Evolutionary conservation across 2,329 filamentous ascomycete genomes (phyloP), one percentile per base, ranked within the genome.

Genomic region (Cryphonectria carpinicola): DNA sequence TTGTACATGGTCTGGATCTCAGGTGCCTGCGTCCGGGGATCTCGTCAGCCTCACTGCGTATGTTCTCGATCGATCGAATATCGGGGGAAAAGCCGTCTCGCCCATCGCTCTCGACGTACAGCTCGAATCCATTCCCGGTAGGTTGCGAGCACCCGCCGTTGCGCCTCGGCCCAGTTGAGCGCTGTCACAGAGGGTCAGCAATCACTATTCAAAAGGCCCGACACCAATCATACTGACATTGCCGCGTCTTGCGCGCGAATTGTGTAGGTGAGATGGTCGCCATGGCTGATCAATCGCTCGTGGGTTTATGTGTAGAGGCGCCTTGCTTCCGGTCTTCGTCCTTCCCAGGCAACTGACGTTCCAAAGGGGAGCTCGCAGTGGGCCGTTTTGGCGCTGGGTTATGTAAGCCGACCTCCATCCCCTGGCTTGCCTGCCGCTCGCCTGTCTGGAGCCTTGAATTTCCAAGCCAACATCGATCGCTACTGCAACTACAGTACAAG

Each of bases 1-100:
- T 92, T 93, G 89, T 99, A 99, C 94, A 98, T 97, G 73, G 90
- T 92, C 83, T 98, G 96, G 79, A 99, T 95, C 81, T 98, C 95
- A 73, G 96, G 95, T 56, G 94, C 94, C 96, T 99, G 80, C 43
- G 49, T 11, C 17, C 62, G 61, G 68, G n/a, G 17, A 37, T 68
- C 56, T 63, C 54, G 54, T 73, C 43, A 73, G 72, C 60, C 67
- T 28, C 11, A 8, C n/a, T n/a, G 49, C 5, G 4, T 32, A 32
- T 32, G 49, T 46, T 25, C 22, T 13, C 35, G 8, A 32, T 22
- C 22, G 25, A 17, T 64, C 19, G 35, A 28, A 32, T 39, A 4
- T 52, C 17, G 61, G 65, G 39, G 4, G 66, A 62, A n/a, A 25
- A 7, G 6, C 19, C 25, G 41, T 75, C 61, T 64, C 37, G 39